A percentile compares a stretch with the other conserved stretches of the same genome.
Conservation (phyloP, 768 basidiomycete genomes). For the Lactarius hengduanensis region DNA sequence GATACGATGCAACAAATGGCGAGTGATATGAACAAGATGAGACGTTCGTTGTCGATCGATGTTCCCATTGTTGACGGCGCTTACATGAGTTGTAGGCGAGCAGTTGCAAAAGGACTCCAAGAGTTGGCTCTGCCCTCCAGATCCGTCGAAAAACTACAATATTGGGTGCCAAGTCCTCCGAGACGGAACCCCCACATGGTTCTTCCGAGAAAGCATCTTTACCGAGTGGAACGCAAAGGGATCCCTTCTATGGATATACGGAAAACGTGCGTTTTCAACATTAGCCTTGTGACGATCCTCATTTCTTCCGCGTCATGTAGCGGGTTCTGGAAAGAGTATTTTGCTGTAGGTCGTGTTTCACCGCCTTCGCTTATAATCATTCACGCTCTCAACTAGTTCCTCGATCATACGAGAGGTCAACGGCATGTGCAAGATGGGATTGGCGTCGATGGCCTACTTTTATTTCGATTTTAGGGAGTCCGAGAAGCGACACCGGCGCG, state of each 20-base stretch:
- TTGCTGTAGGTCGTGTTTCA: not conserved
- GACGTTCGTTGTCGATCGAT: not conserved
- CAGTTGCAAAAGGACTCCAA: not conserved
- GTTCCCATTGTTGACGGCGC: not conserved
- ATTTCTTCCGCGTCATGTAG: not conserved
- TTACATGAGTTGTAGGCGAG: not conserved
- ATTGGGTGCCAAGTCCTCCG: not conserved
- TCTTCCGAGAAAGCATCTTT: not conserved
- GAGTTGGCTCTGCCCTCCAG: slow-evolving; percentile 15
- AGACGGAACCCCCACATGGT: slow-evolving; percentile 1
- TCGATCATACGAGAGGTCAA: not conserved
- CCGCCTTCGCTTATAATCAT: not conserved
- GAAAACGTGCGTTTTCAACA: slow-evolving; percentile 3
- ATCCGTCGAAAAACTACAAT: slow-evolving; percentile 14
- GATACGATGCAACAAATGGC: slow-evolving; percentile 4
- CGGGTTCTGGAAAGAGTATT: slow-evolving; percentile 13
- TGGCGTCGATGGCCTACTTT: slow-evolving; percentile 5
- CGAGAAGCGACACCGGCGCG: not conserved
- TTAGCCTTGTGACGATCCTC: not conserved
- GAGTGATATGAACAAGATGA: not conserved
- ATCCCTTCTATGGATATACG: slow-evolving; percentile 8
- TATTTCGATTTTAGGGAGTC: slow-evolving; percentile 14
- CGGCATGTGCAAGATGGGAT: not conserved
- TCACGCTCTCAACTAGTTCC: not conserved
- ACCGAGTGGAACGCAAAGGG: not conserved